These are phyloP conservation scores for Pestalotiopsis sp. DNA, from an alignment of 2,329 filamentous ascomycete genomes.

Conservation along the genomic window DNA sequence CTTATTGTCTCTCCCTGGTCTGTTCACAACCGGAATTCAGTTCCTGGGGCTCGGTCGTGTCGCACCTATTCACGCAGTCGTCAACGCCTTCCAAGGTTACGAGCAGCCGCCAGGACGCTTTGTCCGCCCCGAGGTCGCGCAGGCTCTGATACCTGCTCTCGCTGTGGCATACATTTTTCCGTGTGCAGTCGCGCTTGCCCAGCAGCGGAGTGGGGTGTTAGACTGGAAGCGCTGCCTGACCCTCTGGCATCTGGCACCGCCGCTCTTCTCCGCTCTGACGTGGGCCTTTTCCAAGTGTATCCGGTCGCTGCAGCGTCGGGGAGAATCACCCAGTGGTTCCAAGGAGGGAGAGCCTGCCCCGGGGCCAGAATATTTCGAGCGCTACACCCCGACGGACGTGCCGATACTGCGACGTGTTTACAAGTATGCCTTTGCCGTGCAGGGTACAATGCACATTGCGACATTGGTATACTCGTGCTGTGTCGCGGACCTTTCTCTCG, in stretches of 20 bases:
- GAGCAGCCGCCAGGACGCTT: constrained; percentile 16
- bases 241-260: constrained; percentile 13
- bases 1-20: constrained; percentile 16
- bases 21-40: constrained; percentile 18
- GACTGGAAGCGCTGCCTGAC: constrained; percentile 10
- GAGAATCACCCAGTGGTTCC: not conserved
- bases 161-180: constrained; percentile 20
- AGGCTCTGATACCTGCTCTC: constrained; percentile 19
- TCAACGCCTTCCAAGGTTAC: constrained; percentile 13
- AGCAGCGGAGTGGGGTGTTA: not conserved
- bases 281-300: not conserved
- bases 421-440: constrained; percentile 11
- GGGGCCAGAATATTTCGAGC: not conserved
- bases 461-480: constrained; percentile 6
- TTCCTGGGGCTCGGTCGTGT: constrained; percentile 17
- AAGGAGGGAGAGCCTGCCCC: not conserved
- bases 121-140: constrained; percentile 16
- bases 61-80: constrained; percentile 17
- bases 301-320: not conserved
- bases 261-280: constrained; percentile 10
- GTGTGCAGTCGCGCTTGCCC: constrained; percentile 13
- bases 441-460: constrained; percentile 14
- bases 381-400: constrained; percentile 7
- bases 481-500: not conserved
- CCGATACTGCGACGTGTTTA: constrained; percentile 15